A percentile compares a stretch with the other conserved stretches of the same genome.
Conservation (phyloP, 208 protist species). For the Wallacemonas sp. region DNA sequence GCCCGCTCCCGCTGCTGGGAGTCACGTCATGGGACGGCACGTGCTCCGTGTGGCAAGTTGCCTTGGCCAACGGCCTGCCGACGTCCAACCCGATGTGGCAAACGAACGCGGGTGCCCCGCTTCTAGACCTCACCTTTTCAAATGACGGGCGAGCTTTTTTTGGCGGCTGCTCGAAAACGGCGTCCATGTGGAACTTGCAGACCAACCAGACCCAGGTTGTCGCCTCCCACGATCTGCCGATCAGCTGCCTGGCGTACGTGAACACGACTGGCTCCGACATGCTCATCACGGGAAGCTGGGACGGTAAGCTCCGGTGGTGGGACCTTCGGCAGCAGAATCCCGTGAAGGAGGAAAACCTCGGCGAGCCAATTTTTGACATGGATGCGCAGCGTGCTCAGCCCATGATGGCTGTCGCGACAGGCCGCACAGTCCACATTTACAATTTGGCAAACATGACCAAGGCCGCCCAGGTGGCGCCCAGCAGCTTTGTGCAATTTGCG, state of each 20-base stretch:
- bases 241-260: conserved; percentile 75
- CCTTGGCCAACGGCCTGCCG: conserved; percentile 25
- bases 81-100: conserved; percentile 51
- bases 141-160: conserved; percentile 76
- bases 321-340: conserved; percentile 68
- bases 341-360: conserved; percentile 68
- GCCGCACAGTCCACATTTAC: conserved; percentile 62
- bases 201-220: conserved; percentile 71
- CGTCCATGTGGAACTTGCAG: conserved; percentile 75
- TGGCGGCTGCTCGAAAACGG: conserved; percentile 76
- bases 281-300: conserved; percentile 85
- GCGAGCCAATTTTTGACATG: conserved; percentile 74
- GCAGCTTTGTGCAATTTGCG: conserved; percentile 66
- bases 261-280: conserved; percentile 29
- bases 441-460: conserved; percentile 65
- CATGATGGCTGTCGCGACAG: conserved; percentile 74
- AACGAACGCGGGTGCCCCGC: conserved; percentile 45
- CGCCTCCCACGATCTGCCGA: conserved; percentile 79
- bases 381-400: conserved; percentile 60
- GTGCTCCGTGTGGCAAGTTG: conserved; percentile 81
- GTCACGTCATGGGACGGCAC: conserved; percentile 76
- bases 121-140: conserved; percentile 72
- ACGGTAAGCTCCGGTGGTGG: conserved; percentile 86
- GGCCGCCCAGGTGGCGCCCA: conserved; percentile 46
- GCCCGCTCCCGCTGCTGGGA: conserved; percentile 59